These are phyloP conservation scores for Arthroderma uncinatum DNA, from an alignment of 2,329 filamentous ascomycete genomes.

Conservation along the genomic window DNA sequence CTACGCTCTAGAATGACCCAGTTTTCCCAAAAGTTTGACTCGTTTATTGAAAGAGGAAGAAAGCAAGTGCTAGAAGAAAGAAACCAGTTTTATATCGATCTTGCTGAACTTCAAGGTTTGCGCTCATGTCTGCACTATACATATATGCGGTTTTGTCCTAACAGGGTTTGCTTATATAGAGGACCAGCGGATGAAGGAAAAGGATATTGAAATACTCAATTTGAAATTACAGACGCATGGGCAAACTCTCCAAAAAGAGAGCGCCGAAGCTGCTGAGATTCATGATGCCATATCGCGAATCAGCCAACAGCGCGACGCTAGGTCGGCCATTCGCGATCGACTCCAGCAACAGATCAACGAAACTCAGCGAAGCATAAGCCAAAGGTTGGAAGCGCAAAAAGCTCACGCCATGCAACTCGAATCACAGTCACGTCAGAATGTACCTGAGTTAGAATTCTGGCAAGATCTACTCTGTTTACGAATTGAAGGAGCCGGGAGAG, in stretches of 20 bases:
- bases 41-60: slow-evolving; percentile 82
- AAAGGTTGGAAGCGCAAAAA: slow-evolving; percentile 37
- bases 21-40: slow-evolving; percentile 82
- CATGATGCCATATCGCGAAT: slow-evolving; percentile 48
- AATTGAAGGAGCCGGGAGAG: slow-evolving; percentile 77
- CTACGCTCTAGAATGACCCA: slow-evolving; percentile 88
- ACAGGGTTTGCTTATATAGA: slow-evolving; percentile 42
- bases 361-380: slow-evolving; percentile 37
- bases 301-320: slow-evolving; percentile 45
- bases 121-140: slow-evolving; percentile 7
- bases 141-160: neutral
- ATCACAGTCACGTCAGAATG: slow-evolving; percentile 74
- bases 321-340: slow-evolving; percentile 44
- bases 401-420: slow-evolving; percentile 58
- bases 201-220: slow-evolving; percentile 67
- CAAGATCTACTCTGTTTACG: slow-evolving; percentile 76
- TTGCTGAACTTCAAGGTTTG: slow-evolving; percentile 79
- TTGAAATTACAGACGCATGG: slow-evolving; percentile 46
- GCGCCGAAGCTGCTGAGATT: slow-evolving; percentile 52
- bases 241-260: slow-evolving; percentile 48
- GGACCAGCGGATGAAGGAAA: slow-evolving; percentile 80
- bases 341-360: slow-evolving; percentile 46
- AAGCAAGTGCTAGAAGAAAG: slow-evolving; percentile 85
- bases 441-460: slow-evolving; percentile 93
- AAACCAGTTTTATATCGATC: slow-evolving; percentile 82